Evolutionary conservation across 1,139 yeast species (phyloP), one percentile per base, ranked within the genome.

Genomic region (Meyerozyma smithsonii): DNA sequence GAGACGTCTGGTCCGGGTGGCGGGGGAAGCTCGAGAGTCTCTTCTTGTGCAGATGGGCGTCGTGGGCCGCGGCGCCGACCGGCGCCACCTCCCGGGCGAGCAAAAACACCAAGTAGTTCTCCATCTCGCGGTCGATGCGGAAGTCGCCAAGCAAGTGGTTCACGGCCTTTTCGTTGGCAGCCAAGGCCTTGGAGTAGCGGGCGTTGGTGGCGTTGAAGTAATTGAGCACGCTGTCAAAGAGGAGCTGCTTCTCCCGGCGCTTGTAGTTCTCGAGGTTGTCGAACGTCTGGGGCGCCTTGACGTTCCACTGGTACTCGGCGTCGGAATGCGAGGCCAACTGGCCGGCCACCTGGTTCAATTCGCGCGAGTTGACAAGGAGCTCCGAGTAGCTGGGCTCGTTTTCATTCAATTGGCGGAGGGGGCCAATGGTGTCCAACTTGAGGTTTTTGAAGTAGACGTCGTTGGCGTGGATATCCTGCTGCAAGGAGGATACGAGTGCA

Each of bases 211-310:
- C 71, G 37, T 94, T 85, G 61, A 86, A 84, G 55, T 77, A 84
- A 48, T 81, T 76, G 42, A 86, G 69, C 44, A 89, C 69, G 19
- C 79, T 69, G 48, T 85, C 85, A 55, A 87, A 84, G 40, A 88
- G 60, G 52, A 81, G 67, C 40, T 76, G 74, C 45, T 85, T 71
- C 55, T 95, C 81, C 45, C 69, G 68, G 43, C 69, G 74, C 58
- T 90, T 96, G 49, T 82, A 81, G 46, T 70, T 71, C 59, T 88
- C 95, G 58, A 89, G 81, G 51, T 79, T 79, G 50, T 83, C 85
- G 55, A 87, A 83, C 30, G 84, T 77, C 46, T 73, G 79, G 1
- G 96, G 94, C 1, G 95, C 92, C 56, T 82, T 81, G 42, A 76
- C 69, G 47, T 80, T 83, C 95, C 96, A 89, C 48, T 64, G 64